These are phyloP conservation scores for Backusella sp. DNA, from an alignment of 192 early-diverging fungal species.

Conservation along the genomic window DNA sequence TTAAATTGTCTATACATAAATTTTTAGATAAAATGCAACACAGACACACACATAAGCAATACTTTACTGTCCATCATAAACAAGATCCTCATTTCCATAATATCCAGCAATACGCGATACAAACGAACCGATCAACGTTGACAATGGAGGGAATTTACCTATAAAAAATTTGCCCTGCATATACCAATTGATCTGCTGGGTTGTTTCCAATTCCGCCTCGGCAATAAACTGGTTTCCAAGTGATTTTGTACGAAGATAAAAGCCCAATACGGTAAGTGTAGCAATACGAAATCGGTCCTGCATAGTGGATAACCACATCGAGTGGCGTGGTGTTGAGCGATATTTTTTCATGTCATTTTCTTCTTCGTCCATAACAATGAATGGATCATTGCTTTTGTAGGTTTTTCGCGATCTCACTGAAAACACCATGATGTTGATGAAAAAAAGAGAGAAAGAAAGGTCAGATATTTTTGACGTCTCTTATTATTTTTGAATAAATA, in stretches of 20 bases:
- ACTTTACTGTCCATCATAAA: conserved; percentile 35
- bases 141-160: conserved; percentile 21
- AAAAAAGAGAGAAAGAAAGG: neutral
- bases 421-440: neutral
- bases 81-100: conserved; percentile 20
- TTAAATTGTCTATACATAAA: neutral
- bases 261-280: neutral
- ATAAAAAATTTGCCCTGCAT: conserved; percentile 30
- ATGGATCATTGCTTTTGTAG: neutral
- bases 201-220: conserved; percentile 8
- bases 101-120: conserved; percentile 18
- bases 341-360: neutral
- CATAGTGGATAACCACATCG: neutral
- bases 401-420: neutral
- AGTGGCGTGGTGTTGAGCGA: neutral
- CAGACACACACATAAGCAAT: neutral
- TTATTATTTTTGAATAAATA: neutral
- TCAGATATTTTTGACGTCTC: neutral
- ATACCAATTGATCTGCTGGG: conserved; percentile 24
- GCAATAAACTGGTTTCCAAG: neutral
- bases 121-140: conserved; percentile 16
- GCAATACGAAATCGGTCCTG: conserved; percentile 8
- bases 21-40: neutral
- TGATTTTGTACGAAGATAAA: conserved; percentile 3
- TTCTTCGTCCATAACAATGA: neutral